Conservation (phyloP, 371 early-diverging fungal species). For the Saksenaea vasiformis region DNA sequence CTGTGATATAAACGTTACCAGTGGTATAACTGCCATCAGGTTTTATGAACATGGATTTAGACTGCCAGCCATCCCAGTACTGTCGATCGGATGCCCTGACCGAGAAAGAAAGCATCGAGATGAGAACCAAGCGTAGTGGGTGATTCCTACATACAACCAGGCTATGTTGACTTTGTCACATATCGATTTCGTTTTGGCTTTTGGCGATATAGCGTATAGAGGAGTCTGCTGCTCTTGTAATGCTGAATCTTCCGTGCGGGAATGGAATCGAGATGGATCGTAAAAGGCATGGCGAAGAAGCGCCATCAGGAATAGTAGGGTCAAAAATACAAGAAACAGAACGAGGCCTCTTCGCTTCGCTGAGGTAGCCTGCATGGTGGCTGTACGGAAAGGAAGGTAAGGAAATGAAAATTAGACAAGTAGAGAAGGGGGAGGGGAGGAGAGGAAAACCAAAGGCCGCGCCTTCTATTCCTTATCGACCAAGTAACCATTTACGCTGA, state of each 20-base stretch:
- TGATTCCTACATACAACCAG: conserved; percentile 29
- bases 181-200: conserved; percentile 4
- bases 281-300: neutral
- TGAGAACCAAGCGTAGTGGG: neutral
- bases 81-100: conserved; percentile 34
- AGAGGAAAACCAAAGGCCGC: neutral
- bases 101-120: conserved; percentile 4
- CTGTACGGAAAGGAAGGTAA: neutral
- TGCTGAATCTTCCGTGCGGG: neutral
- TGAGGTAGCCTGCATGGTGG: conserved; percentile 15
- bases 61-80: conserved; percentile 43
- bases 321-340: conserved; percentile 9
- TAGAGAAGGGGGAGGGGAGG: neutral
- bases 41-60: conserved; percentile 41
- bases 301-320: conserved; percentile 9
- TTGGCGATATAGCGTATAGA: neutral
- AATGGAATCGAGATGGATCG: neutral
- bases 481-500: neutral
- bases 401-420: neutral
- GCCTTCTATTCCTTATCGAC: neutral
- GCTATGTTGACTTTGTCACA: conserved; percentile 31
- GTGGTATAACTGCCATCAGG: conserved; percentile 37
- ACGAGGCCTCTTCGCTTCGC: conserved; percentile 15
- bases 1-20: conserved; percentile 26
- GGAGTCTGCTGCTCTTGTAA: neutral